Evolutionary conservation across 371 early-diverging fungal species (phyloP).

Genomic region (Amoeboaphelidium occidentale): DNA sequence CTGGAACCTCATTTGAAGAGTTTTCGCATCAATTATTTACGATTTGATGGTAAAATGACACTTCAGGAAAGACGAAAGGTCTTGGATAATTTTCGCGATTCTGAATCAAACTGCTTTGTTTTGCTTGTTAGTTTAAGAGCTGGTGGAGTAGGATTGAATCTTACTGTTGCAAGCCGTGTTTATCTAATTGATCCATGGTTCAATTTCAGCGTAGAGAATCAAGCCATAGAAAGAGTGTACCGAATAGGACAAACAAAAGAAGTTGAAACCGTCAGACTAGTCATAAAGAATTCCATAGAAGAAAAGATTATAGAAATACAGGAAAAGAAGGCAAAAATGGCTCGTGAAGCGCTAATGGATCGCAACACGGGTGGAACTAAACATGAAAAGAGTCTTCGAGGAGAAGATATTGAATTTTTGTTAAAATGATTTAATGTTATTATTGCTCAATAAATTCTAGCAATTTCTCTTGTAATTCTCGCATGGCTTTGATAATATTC

Average conservation of each 20-base stretch:
- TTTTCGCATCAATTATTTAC: slow-evolving; percentile 7
- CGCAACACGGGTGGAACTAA: not conserved
- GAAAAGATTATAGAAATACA: slow-evolving; percentile 6
- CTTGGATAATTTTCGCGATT: slow-evolving; percentile 21
- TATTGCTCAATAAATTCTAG: too few species aligned
- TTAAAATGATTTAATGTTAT: too few species aligned
- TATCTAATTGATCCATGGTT: slow-evolving; percentile 29
- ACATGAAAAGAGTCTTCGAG: too few species aligned
- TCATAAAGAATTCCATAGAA: slow-evolving; percentile 12
- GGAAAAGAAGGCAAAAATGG: slow-evolving; percentile 8
- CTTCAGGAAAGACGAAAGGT: slow-evolving; percentile 4
- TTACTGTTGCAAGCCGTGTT: slow-evolving; percentile 51
- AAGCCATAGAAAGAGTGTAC: slow-evolving; percentile 71
- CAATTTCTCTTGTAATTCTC: too few species aligned
- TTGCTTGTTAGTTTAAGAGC: slow-evolving; percentile 61
- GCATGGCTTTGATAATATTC: too few species aligned
- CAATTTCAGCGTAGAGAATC: slow-evolving; percentile 29
- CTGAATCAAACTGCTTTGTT: slow-evolving; percentile 22
- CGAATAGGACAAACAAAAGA: slow-evolving; percentile 44
- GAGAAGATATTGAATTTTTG: too few species aligned
- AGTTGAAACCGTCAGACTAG: slow-evolving; percentile 5
- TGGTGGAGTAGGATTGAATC: slow-evolving; percentile 67
- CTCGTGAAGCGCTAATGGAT: not conserved
- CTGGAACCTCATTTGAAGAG: slow-evolving; percentile 7
- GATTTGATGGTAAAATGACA: slow-evolving; percentile 5